Evolutionary conservation across 352 stramenopile genomes (phyloP).

Genomic region (Phytophthora boehmeriae): DNA sequence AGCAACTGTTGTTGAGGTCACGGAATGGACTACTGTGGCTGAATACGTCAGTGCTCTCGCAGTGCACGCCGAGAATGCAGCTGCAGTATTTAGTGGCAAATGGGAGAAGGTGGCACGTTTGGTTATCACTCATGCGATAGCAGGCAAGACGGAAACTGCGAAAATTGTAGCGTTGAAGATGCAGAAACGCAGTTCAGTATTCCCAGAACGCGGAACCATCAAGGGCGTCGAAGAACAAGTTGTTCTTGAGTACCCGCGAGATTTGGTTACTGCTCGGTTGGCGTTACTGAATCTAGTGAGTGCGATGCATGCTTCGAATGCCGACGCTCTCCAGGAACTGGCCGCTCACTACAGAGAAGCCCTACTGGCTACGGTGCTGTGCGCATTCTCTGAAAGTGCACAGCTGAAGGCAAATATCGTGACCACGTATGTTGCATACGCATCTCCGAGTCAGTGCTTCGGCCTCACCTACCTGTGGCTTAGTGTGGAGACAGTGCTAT

Average conservation of each 20-base stretch:
- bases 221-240: constrained; percentile 45
- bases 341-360: constrained; percentile 65
- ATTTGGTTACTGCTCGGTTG: constrained; percentile 46
- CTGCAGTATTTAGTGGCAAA: constrained; percentile 39
- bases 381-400: constrained; percentile 54
- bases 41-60: constrained; percentile 47
- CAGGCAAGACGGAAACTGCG: constrained; percentile 62
- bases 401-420: constrained; percentile 62
- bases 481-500: constrained; percentile 52
- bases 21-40: constrained; percentile 43
- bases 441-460: constrained; percentile 48
- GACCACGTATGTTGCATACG: constrained; percentile 55
- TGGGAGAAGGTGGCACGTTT: constrained; percentile 60
- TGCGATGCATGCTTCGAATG: constrained; percentile 44
- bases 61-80: constrained; percentile 23
- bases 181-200: constrained; percentile 49
- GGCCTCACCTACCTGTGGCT: constrained; percentile 59
- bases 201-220: constrained; percentile 30
- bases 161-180: constrained; percentile 55
- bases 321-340: constrained; percentile 56
- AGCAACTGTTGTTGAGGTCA: constrained; percentile 38
- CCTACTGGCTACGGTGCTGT: constrained; percentile 61
- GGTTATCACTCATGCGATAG: constrained; percentile 60
- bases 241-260: constrained; percentile 48
- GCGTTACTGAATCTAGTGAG: constrained; percentile 55